Conservation (phyloP, 441 rosid genomes). For the Jatropha multifida region DNA sequence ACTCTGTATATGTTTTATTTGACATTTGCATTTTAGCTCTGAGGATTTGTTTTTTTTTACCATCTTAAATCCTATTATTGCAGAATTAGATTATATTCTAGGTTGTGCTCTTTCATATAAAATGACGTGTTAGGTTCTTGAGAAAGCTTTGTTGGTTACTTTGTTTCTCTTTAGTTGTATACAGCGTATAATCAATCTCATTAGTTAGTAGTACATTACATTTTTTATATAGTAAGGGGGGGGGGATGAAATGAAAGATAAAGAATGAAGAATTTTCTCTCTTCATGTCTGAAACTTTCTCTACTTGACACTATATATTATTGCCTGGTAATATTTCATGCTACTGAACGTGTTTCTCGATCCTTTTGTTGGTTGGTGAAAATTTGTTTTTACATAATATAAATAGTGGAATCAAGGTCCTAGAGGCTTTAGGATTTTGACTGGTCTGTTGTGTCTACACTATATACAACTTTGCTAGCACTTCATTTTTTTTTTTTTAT, state of each 20-base stretch:
- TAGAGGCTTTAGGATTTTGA: background rate
- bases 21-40: background rate
- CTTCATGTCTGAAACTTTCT: slow-evolving; percentile 5
- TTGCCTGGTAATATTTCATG: background rate
- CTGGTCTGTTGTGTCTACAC: background rate
- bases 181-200: background rate
- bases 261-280: background rate
- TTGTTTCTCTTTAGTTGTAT: background rate
- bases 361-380: background rate
- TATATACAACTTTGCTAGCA: no score
- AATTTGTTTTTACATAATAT: background rate
- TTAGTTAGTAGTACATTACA: background rate
- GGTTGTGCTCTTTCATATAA: background rate
- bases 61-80: background rate
- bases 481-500: background rate
- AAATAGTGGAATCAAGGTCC: background rate
- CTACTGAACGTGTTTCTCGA: background rate
- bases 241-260: background rate
- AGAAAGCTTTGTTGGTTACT: background rate
- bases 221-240: background rate
- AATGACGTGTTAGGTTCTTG: background rate
- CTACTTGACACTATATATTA: background rate
- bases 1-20: background rate
- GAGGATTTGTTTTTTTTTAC: background rate
- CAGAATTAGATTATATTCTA: slow-evolving; percentile 4